A percentile compares a stretch with the other conserved stretches of the same genome.
phyloP scores from a whole-genome alignment of 352 stramenopile species.

The Pythium oligandrum region DNA sequence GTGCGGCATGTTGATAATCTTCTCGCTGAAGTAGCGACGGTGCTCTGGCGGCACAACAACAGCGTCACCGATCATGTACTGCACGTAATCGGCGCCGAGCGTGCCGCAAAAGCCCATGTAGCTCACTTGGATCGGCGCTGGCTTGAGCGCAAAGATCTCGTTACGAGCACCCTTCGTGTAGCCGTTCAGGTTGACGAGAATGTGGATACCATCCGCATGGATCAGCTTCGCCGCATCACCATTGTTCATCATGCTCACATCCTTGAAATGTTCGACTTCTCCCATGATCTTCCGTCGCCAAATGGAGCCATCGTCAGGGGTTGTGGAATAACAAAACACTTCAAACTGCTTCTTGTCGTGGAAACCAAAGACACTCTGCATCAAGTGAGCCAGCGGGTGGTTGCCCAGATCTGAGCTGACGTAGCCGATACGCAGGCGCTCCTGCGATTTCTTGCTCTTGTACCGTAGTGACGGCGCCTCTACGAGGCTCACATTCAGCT shows the following conservation, averaged over 20 bases:
- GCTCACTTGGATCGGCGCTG: slow-evolving; percentile 85
- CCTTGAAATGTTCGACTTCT: slow-evolving; percentile 87
- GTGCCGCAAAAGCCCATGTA: slow-evolving; percentile 91
- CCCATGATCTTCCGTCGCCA: slow-evolving; percentile 79
- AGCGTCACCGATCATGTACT: slow-evolving; percentile 91
- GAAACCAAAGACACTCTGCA: slow-evolving; percentile 89
- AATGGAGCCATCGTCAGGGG: slow-evolving; percentile 65
- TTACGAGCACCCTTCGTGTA: slow-evolving; percentile 91
- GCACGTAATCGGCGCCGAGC: slow-evolving; percentile 88
- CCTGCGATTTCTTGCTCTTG: slow-evolving; percentile 53
- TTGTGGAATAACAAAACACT: slow-evolving; percentile 89
- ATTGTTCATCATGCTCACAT: slow-evolving; percentile 65
- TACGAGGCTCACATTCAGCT: slow-evolving; percentile 84
- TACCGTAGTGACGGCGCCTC: slow-evolving; percentile 71
- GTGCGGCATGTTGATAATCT: slow-evolving; percentile 90
- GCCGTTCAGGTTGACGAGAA: slow-evolving; percentile 92
- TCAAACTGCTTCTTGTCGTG: slow-evolving; percentile 87
- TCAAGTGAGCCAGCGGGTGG: slow-evolving; percentile 89
- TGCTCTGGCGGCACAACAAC: slow-evolving; percentile 63
- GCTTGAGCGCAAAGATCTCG: slow-evolving; percentile 91
- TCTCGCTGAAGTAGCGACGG: slow-evolving; percentile 81
- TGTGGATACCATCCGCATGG: slow-evolving; percentile 79
- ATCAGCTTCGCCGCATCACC: slow-evolving; percentile 80
- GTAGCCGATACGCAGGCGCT: slow-evolving; percentile 85
- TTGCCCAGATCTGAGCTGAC: slow-evolving; percentile 91